These are phyloP conservation scores for Didymella arachidicola DNA, from an alignment of 2,329 filamentous ascomycete species.

Conservation along the genomic window DNA sequence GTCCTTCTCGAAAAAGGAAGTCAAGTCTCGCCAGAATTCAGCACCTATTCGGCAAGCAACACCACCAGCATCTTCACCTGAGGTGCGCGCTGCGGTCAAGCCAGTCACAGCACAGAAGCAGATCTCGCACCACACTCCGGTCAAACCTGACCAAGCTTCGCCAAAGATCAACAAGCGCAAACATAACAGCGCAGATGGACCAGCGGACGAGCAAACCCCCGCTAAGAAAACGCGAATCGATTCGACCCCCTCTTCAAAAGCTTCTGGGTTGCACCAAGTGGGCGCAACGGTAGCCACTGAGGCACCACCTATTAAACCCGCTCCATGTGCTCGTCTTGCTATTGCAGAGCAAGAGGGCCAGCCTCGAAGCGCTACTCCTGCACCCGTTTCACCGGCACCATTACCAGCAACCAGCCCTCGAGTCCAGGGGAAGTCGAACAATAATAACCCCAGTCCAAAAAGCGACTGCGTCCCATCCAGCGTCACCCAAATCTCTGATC, in stretches of 20 bases:
- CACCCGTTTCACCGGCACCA: not conserved
- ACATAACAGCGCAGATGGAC: conserved; percentile 8
- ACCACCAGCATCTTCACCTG: not conserved
- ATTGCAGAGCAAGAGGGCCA: not conserved
- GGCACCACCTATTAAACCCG: not conserved
- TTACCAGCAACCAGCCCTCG: not conserved
- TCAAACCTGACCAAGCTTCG: not conserved
- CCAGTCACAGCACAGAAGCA: not conserved
- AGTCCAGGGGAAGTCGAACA: not conserved
- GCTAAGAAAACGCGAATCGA: conserved; percentile 5
- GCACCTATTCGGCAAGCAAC: not conserved
- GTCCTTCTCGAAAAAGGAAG: not conserved
- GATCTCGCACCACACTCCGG: not conserved
- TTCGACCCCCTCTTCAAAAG: not conserved
- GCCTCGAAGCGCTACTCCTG: not conserved
- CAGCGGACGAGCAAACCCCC: conserved; percentile 20
- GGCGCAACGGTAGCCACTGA: not conserved
- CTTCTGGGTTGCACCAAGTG: not conserved
- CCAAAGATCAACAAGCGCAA: conserved; percentile 16
- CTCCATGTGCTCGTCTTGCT: not conserved
- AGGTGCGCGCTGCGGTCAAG: not conserved
- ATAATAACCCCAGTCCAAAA: no score
- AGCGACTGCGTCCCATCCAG: not conserved
- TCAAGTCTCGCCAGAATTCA: not conserved
- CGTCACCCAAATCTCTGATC: not conserved